Base-by-base conservation (phyloP, 2,329 filamentous ascomycete genomes). In the Neofusicoccum laricinum region DNA sequence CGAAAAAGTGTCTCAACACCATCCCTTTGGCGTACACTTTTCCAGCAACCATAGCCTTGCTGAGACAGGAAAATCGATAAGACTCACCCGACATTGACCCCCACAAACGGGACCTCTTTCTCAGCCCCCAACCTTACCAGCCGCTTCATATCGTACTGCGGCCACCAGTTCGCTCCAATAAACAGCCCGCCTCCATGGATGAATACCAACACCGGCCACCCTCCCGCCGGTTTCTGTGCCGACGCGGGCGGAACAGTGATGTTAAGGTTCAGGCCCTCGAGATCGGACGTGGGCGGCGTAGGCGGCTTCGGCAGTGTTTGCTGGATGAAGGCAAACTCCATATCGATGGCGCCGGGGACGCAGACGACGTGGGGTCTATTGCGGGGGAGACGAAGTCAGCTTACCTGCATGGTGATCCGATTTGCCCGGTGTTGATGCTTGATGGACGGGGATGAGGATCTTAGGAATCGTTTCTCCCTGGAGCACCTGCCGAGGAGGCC, bases 171-270 rank as follows among this genome's bases (percentile, higher is more conserved):
- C 3, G 81, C 81, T 2, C 83, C 84, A 2, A 81, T 75, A 2
- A 73, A 71, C 55, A 83, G 81, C 0, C 80, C 84, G 11, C 84
- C 83, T 0, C 84, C 84, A 65, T 86, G 83, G 4, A 86, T 77
- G 66, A 84, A 84, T 1, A 83, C 76, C 43, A 85, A 75, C 0
- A 85, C 82, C 0, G 84, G 84, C 2, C 85, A 72, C 0, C 53
- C 53, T 2, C n/a, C 15, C 1, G 40, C 10, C 5, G 76, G 77
- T 12, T 72, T 70, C 4, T 65, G 67, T 3, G 64, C 46, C 32
- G 69, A 65, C 14, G 74, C 67, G 1, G 40, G 43, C 1, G 84
- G 83, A 0, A 81, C 74, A 0, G 81, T 80, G 53, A 86, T 80
- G 65, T 85, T 85, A 17, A 86, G 71, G 55, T 83, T 84, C 25